Evolutionary conservation across 2,329 filamentous ascomycete genomes (phyloP).

Genomic region (Pleoardoris graminearum): DNA sequence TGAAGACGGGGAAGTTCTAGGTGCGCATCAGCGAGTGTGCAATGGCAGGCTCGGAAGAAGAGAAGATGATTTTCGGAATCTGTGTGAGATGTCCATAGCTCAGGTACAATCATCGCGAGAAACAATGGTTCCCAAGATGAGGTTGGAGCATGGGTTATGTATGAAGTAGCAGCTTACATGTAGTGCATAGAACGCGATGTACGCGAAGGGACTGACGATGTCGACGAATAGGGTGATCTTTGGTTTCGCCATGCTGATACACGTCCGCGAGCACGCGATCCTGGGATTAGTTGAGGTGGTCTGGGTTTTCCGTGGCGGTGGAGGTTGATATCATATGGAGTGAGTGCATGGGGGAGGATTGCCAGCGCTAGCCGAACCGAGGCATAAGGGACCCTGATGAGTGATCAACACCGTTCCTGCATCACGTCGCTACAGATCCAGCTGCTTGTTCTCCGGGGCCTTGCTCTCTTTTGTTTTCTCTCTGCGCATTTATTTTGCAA

Average conservation of each 20-base stretch:
- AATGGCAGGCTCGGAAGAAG: too few relatives aligned
- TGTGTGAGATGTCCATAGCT: too few relatives aligned
- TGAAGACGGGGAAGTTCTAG: constrained; percentile 61
- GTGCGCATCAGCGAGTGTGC: not conserved
- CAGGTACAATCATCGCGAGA: too few relatives aligned
- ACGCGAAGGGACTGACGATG: constrained; percentile 63
- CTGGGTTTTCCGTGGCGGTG: not conserved
- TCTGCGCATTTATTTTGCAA: too few relatives aligned
- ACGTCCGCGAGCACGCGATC: not conserved
- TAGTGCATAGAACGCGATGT: constrained; percentile 61
- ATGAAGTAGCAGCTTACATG: too few relatives aligned
- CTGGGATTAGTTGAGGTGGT: not conserved
- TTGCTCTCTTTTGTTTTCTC: too few relatives aligned
- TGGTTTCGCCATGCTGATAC: constrained; percentile 48
- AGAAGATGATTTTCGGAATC: too few relatives aligned
- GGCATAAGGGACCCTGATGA: not conserved
- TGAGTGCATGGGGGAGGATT: not conserved
- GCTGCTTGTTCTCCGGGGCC: too few relatives aligned
- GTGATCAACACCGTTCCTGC: too few relatives aligned
- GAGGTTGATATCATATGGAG: not conserved
- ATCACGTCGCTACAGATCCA: too few relatives aligned
- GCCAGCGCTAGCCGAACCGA: not conserved
- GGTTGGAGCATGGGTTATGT: too few relatives aligned
- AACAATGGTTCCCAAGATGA: too few relatives aligned
- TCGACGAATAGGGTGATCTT: constrained; percentile 63